These are phyloP conservation scores for Linum trigynum DNA, from an alignment of 345 rosid genomes.

Conservation along the genomic window DNA sequence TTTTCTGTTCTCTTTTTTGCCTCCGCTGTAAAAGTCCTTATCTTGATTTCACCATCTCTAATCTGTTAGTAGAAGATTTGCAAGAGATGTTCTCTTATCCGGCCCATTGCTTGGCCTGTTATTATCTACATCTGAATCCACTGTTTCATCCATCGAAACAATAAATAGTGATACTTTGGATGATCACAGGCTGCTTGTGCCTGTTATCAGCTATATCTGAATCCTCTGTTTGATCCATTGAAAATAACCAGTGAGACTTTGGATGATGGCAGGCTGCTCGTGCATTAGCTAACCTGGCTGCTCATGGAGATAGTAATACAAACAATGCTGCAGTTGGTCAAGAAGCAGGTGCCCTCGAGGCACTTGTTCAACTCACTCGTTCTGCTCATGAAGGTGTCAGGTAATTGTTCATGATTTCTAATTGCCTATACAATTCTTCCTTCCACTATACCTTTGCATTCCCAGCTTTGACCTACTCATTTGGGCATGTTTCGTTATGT, in stretches of 20 bases:
- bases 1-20: not conserved
- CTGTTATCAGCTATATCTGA: not conserved
- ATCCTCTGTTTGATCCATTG: not conserved
- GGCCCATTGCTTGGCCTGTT: not conserved
- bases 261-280: constrained; percentile 65
- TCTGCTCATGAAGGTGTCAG: constrained; percentile 92
- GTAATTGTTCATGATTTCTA: constrained; percentile 17
- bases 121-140: too few relatives aligned
- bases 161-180: too few relatives aligned
- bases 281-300: constrained; percentile 89
- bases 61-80: not conserved
- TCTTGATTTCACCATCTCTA: not conserved
- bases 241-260: not conserved
- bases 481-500: not conserved
- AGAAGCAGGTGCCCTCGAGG: constrained; percentile 91
- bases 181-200: too few relatives aligned
- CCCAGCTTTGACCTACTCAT: not conserved
- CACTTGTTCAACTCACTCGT: constrained; percentile 72
- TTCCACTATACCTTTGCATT: not conserved
- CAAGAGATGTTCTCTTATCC: not conserved
- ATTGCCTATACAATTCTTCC: not conserved
- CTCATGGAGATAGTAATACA: constrained; percentile 90
- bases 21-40: not conserved
- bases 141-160: too few relatives aligned
- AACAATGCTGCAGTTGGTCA: constrained; percentile 94